These are phyloP conservation scores for Westerdykella ornata DNA, from an alignment of 2,329 filamentous ascomycete species.

Conservation along the genomic window DNA sequence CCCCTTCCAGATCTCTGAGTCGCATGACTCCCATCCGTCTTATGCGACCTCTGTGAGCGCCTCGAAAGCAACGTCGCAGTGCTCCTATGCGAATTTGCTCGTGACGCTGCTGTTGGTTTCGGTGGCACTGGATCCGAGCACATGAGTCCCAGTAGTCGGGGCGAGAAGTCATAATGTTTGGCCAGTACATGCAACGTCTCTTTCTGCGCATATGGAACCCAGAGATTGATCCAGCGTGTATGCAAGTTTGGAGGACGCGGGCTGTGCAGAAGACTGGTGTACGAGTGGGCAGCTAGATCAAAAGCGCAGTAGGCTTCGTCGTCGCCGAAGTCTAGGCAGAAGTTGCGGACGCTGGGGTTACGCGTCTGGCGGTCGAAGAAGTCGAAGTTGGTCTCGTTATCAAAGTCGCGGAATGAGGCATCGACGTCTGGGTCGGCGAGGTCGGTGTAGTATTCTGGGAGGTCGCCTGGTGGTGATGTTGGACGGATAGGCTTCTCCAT, in stretches of 20 bases:
- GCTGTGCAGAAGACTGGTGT: conserved; percentile 33
- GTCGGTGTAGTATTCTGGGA: conserved; percentile 33
- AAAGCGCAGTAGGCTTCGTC: conserved; percentile 51
- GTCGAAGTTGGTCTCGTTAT: conserved; percentile 45
- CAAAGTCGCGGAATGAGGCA: conserved; percentile 49
- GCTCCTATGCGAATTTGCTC: conserved; percentile 17
- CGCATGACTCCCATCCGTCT: conserved; percentile 4
- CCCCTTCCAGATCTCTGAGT: conserved; percentile 4
- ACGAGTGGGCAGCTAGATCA: conserved; percentile 43
- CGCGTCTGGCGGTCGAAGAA: conserved; percentile 40
- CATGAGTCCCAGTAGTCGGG: conserved; percentile 59
- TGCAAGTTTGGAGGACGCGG: conserved; percentile 45
- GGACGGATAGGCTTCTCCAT: conserved; percentile 28
- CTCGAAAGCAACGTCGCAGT: conserved; percentile 27
- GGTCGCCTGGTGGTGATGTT: conserved; percentile 20
- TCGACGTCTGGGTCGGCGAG: conserved; percentile 28
- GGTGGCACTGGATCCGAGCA: conserved; percentile 47
- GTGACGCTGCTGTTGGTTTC: conserved; percentile 13
- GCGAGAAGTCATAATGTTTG: conserved; percentile 60
- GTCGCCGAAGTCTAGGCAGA: conserved; percentile 59
- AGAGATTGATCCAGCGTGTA: conserved; percentile 72
- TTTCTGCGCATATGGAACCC: conserved; percentile 57
- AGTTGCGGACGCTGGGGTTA: conserved; percentile 47
- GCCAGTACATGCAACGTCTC: conserved; percentile 52
- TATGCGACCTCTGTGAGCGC: conserved; percentile 17